Evolutionary conservation across 352 stramenopile genomes (phyloP).

Genomic region (Phytopythium boreale): DNA sequence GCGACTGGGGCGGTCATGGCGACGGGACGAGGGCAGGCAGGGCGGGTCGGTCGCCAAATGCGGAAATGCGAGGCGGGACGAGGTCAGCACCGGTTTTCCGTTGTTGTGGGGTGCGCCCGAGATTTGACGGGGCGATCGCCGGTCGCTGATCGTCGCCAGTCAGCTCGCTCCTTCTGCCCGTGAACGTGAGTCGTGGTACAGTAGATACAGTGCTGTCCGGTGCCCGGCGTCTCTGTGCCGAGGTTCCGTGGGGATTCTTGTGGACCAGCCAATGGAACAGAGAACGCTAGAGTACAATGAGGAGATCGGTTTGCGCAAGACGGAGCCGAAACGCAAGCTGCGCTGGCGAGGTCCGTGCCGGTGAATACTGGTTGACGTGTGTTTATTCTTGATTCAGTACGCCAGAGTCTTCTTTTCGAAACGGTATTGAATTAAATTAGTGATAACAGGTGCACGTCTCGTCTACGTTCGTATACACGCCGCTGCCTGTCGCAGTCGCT

Average conservation of each 20-base stretch:
- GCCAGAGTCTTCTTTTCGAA: no score
- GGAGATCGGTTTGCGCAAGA: background rate
- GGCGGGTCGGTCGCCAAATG: background rate
- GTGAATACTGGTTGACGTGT: background rate
- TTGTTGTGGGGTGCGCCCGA: background rate
- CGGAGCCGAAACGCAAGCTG: background rate
- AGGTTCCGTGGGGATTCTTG: background rate
- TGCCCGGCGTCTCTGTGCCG: background rate
- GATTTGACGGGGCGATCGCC: no score
- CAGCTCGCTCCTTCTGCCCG: no score
- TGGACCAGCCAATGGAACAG: background rate
- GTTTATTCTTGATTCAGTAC: background rate
- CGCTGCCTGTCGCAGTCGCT: conserved; percentile 1
- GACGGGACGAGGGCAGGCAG: background rate
- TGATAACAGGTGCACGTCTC: background rate
- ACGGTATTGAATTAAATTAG: background rate
- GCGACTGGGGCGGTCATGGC: background rate
- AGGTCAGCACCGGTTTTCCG: background rate
- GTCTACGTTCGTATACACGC: conserved; percentile 8
- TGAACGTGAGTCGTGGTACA: no score
- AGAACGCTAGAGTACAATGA: background rate
- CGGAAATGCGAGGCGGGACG: background rate
- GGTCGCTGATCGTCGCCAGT: background rate
- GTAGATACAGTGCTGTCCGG: no score
- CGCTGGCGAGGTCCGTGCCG: background rate